Conservation (phyloP, 176 grass and related monocot genomes). For the Avena insularis region DNA sequence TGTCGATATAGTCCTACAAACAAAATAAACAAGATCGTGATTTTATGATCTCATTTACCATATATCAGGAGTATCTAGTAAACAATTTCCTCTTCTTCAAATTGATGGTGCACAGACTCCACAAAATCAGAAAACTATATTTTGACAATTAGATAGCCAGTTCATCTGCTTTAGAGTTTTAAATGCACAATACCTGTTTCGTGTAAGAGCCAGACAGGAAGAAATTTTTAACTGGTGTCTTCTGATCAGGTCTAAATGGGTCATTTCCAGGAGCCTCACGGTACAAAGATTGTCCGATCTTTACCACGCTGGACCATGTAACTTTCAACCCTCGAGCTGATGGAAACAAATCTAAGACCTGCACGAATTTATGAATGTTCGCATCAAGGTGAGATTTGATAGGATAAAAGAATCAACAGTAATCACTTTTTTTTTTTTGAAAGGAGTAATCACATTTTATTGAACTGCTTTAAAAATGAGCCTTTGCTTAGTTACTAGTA, state of each 20-base stretch:
- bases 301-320: slow-evolving; percentile 91
- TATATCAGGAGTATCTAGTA: not conserved
- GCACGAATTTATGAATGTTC: slow-evolving; percentile 35
- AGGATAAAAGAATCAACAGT: slow-evolving; percentile 25
- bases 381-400: slow-evolving; percentile 14
- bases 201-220: slow-evolving; percentile 97
- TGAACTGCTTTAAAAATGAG: not conserved
- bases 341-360: slow-evolving; percentile 91
- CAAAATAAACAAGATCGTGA: not conserved
- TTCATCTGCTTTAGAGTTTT: slow-evolving; percentile 6
- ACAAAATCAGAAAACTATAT: slow-evolving; percentile 16
- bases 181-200: slow-evolving; percentile 70
- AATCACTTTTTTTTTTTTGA: not conserved
- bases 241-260: slow-evolving; percentile 97
- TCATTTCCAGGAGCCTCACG: slow-evolving; percentile 96
- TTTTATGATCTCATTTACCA: slow-evolving; percentile 9
- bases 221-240: slow-evolving; percentile 91
- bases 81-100: not conserved
- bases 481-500: slow-evolving; percentile 1
- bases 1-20: slow-evolving; percentile 98
- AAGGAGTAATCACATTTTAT: not conserved
- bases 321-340: slow-evolving; percentile 80
- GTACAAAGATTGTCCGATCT: slow-evolving; percentile 92
- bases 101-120: not conserved
- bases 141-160: not conserved